Base-by-base conservation (phyloP, 768 basidiomycete species). In the Auriscalpium orientale region DNA sequence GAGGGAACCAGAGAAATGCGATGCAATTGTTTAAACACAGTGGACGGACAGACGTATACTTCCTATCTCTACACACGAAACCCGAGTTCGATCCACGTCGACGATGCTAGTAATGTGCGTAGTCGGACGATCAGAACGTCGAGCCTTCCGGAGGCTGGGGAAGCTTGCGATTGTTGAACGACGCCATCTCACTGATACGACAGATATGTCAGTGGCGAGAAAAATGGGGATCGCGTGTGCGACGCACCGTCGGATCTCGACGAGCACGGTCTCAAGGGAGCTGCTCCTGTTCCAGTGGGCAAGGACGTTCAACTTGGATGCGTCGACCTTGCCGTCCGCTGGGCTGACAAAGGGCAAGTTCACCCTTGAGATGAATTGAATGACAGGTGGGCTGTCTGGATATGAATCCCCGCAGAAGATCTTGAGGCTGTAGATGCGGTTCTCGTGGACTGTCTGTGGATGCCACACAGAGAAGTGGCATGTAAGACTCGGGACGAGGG, bases 351-450 rank as follows among this genome's bases (percentile, higher is more conserved):
- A 97, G 2, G 97, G 95, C 16, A 99, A 79, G 70, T 98, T 97
- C 58, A 99, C 91, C 56, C 84, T 80, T 38, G 90, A 95, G 59
- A 89, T 65, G 73, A 98, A 98, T 59, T 88, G 84, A 55, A 98
- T 82, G 16, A 75, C 71, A 15, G 95, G 95, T 4, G 88, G 89
- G 0, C 56, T 54, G 49, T 95, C 91, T 33, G 91, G 90, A 69
- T 94, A 94, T 3, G 66, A 54, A 1, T 80, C 74, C 50, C 83
- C 89, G 65, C 95, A 98, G 66, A 77, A 75, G 68, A 99, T 95
- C 74, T 87, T 89, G 65, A 99, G 81, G 51, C 85, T 87, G 81
- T 98, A 99, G 74, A 98, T 99, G 53, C 97, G 83, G 74, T 98
- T 99, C 81, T 99, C 95, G 72, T 98, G 94, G 4, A 95, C 92